A percentile compares a stretch with the other conserved stretches of the same genome.
phyloP scores from a whole-genome alignment of 2,329 filamentous ascomycete genomes.

The Erysiphe neolycopersici region DNA sequence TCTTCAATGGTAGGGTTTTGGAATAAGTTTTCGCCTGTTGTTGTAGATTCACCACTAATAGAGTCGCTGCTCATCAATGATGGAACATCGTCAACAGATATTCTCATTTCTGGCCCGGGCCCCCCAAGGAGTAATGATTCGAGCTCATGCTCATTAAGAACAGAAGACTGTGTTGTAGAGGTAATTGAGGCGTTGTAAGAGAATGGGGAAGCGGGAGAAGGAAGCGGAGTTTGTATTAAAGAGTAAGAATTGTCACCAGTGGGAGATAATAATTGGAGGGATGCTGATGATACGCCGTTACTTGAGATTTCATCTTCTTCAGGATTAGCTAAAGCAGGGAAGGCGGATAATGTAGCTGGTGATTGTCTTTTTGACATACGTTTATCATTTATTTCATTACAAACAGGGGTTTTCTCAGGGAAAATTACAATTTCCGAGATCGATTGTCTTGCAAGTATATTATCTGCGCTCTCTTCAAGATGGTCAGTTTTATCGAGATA shows the following conservation, averaged over 20 bases:
- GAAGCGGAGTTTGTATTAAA: slow-evolving; percentile 27
- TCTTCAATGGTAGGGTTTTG: slow-evolving; percentile 12
- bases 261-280: slow-evolving; percentile 18
- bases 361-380: slow-evolving; percentile 13
- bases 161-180: slow-evolving; percentile 49
- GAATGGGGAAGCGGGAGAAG: slow-evolving; percentile 42
- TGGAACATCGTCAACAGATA: slow-evolving; percentile 48
- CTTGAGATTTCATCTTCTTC: slow-evolving; percentile 19
- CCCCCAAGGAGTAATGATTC: slow-evolving; percentile 48
- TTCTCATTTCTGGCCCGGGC: slow-evolving; percentile 41
- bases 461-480: too few species aligned
- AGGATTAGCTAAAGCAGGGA: slow-evolving; percentile 11
- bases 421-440: slow-evolving; percentile 13
- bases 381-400: slow-evolving; percentile 17
- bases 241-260: slow-evolving; percentile 25
- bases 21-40: slow-evolving; percentile 2
- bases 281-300: slow-evolving; percentile 21
- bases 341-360: slow-evolving; percentile 13
- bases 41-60: slow-evolving; percentile 35
- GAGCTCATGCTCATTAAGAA: slow-evolving; percentile 26
- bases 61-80: slow-evolving; percentile 53
- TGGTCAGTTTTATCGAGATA: slow-evolving; percentile 16
- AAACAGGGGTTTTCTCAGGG: slow-evolving; percentile 10
- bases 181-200: slow-evolving; percentile 46
- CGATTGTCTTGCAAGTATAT: too few species aligned